Conservation (phyloP, 352 stramenopile genomes). For the Globisporangium nagaii region DNA sequence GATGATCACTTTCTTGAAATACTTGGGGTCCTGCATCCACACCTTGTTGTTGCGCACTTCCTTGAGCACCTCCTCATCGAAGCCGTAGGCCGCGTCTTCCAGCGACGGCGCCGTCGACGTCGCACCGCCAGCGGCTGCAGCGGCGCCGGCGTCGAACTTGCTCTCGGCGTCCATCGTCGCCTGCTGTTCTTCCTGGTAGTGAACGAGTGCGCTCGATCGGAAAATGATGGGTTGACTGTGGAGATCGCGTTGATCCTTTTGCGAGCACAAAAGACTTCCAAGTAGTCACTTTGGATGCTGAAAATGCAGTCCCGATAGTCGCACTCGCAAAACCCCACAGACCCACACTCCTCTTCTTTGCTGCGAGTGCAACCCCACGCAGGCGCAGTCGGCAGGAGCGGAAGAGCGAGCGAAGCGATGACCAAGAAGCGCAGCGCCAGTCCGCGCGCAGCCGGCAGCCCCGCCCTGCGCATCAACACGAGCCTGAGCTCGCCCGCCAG, state of each 20-base stretch:
- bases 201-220: not conserved
- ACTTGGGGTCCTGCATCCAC: slow-evolving; percentile 91
- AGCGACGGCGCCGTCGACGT: slow-evolving; percentile 15
- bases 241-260: too few species aligned
- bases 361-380: not conserved
- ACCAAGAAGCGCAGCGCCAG: too few species aligned
- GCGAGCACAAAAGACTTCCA: not conserved
- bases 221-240: slow-evolving; percentile 9
- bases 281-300: not conserved
- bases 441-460: not conserved
- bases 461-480: slow-evolving; percentile 13
- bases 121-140: slow-evolving; percentile 5
- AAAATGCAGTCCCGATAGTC: too few species aligned
- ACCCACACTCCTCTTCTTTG: too few species aligned
- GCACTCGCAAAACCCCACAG: too few species aligned
- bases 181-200: not conserved
- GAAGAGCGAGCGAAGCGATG: too few species aligned
- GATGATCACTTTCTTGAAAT: slow-evolving; percentile 95
- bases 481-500: not conserved
- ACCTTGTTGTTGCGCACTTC: slow-evolving; percentile 85
- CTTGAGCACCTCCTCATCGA: slow-evolving; percentile 82
- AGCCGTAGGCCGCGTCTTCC: slow-evolving; percentile 69
- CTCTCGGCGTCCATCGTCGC: slow-evolving; percentile 9
- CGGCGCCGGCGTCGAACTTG: slow-evolving; percentile 6
- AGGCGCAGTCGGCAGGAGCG: slow-evolving; percentile 8